Percentiles rank a stretch among this genome's conserved stretches.
These are phyloP conservation scores for Fistulifera pelliculosa DNA, from an alignment of 108 stramenopile species.

Conservation along the genomic window DNA sequence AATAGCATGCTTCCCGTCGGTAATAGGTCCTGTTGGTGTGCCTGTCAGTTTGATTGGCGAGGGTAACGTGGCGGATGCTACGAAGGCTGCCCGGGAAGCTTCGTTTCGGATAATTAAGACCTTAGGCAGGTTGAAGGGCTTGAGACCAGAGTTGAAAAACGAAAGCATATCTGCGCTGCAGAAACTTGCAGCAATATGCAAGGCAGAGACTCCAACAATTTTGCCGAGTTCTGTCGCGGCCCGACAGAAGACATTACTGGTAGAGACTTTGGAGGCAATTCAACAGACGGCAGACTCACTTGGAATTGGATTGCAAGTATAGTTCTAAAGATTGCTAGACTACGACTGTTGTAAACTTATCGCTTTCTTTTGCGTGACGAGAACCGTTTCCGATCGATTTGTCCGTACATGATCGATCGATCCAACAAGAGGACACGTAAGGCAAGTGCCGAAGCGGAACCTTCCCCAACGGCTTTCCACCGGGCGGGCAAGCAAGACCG, in stretches of 20 bases:
- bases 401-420: conserved; percentile 50
- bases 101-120: conserved; percentile 52
- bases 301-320: conserved; percentile 9
- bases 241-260: conserved; percentile 48
- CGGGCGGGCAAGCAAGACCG: conserved; percentile 48
- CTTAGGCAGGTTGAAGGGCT: conserved; percentile 29
- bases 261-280: conserved; percentile 49
- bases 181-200: conserved; percentile 54
- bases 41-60: conserved; percentile 49
- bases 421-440: conserved; percentile 60
- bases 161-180: conserved; percentile 35
- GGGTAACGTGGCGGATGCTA: conserved; percentile 44
- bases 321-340: background rate
- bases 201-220: conserved; percentile 37
- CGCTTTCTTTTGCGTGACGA: background rate
- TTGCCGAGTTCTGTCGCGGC: conserved; percentile 39
- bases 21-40: conserved; percentile 62
- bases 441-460: conserved; percentile 50
- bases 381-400: conserved; percentile 29
- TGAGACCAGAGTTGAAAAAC: conserved; percentile 15
- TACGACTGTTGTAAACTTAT: background rate
- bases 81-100: conserved; percentile 39
- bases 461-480: conserved; percentile 72
- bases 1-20: conserved; percentile 48
- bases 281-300: conserved; percentile 23